Evolutionary conservation across 2,329 filamentous ascomycete genomes (phyloP).

Genomic region (Beauveria scarabaeidicola): DNA sequence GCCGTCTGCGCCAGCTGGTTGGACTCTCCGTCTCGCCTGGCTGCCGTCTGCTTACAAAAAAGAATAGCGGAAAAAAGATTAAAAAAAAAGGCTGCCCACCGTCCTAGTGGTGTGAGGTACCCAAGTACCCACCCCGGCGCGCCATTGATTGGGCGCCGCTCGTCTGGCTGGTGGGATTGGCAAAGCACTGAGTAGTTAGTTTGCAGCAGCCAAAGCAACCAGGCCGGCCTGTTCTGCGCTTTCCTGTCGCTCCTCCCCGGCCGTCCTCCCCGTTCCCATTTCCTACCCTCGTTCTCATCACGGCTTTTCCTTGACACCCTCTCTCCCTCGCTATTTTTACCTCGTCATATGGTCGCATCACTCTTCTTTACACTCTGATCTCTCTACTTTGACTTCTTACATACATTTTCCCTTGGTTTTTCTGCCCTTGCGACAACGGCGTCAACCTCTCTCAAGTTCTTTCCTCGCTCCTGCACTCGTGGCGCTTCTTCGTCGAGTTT

Average conservation of each 20-base stretch:
- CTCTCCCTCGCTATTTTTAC: conserved; percentile 6
- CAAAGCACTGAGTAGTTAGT: conserved; percentile 1
- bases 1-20: not conserved
- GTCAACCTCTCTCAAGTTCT: not conserved
- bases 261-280: conserved; percentile 13
- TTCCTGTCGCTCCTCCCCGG: conserved; percentile 12
- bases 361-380: not conserved
- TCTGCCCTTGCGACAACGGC: not conserved
- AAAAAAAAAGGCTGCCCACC: not conserved
- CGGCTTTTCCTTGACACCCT: conserved; percentile 8
- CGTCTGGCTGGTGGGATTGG: conserved; percentile 6
- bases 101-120: conserved; percentile 2
- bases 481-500: not conserved
- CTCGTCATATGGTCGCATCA: not conserved
- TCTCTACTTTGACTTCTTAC: not conserved
- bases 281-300: conserved; percentile 9
- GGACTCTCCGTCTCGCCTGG: not conserved
- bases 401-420: not conserved
- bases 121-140: conserved; percentile 6
- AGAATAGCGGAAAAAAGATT: not conserved
- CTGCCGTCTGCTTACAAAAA: not conserved
- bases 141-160: conserved; percentile 6
- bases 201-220: not conserved
- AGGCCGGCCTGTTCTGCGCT: conserved; percentile 2
- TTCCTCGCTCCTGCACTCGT: conserved; percentile 4